Conservation (phyloP, 306 rosid genomes). For the Trifolium subterraneum region DNA sequence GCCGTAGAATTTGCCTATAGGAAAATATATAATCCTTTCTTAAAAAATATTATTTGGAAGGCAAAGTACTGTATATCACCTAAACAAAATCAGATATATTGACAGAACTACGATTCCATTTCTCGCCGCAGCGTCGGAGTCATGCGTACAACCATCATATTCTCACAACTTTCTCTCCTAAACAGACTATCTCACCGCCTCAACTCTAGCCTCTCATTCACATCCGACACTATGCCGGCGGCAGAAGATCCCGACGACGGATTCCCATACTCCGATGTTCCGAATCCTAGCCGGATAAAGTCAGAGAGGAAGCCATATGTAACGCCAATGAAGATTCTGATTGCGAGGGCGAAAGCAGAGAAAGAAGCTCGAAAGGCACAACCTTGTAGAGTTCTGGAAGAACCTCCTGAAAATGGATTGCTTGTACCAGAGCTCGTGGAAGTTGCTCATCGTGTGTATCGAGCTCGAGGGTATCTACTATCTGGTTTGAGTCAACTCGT, state of each 20-base stretch:
- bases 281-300: slow-evolving; percentile 53
- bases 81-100: no score
- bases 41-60: no score
- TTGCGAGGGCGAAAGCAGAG: slow-evolving; percentile 69
- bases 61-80: no score
- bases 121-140: background rate
- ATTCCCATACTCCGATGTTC: slow-evolving; percentile 60
- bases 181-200: slow-evolving; percentile 39
- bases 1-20: no score
- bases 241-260: slow-evolving; percentile 32
- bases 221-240: slow-evolving; percentile 37
- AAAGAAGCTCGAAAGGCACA: slow-evolving; percentile 65
- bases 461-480: slow-evolving; percentile 56
- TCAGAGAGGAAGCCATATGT: slow-evolving; percentile 75
- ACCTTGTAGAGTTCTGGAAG: slow-evolving; percentile 66
- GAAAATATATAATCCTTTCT: no score
- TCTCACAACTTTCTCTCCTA: slow-evolving; percentile 32
- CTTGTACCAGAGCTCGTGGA: slow-evolving; percentile 73
- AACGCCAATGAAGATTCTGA: slow-evolving; percentile 80
- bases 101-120: no score
- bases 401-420: slow-evolving; percentile 76
- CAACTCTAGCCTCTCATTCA: slow-evolving; percentile 37
- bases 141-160: slow-evolving; percentile 44
- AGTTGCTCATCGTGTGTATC: slow-evolving; percentile 70
- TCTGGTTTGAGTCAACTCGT: slow-evolving; percentile 58